Evolutionary conservation across 2,329 filamentous ascomycete genomes (phyloP).

Genomic region (Cercospora brassicicola): DNA sequence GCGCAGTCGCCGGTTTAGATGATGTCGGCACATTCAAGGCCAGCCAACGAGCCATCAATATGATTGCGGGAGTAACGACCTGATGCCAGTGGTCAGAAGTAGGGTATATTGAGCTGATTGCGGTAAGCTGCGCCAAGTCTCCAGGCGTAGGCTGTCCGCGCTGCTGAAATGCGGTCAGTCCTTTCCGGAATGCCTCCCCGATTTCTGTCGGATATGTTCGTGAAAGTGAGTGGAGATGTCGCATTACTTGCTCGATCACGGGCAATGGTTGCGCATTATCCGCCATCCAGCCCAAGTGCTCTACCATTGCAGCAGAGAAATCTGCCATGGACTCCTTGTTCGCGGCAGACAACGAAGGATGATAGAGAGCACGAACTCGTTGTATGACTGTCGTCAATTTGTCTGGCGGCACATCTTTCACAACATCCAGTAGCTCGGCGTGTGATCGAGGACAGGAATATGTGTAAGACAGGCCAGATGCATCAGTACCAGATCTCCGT

Average conservation of each 20-base stretch:
- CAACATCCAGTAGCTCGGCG: slow-evolving; percentile 67
- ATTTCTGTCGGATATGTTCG: slow-evolving; percentile 81
- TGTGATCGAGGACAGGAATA: slow-evolving; percentile 82
- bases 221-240: slow-evolving; percentile 89
- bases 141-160: slow-evolving; percentile 60
- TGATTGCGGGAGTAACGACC: slow-evolving; percentile 84
- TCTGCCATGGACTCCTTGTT: slow-evolving; percentile 81
- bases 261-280: slow-evolving; percentile 57
- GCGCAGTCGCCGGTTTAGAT: slow-evolving; percentile 63
- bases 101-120: slow-evolving; percentile 80
- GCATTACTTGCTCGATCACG: slow-evolving; percentile 74
- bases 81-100: slow-evolving; percentile 98
- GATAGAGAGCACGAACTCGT: slow-evolving; percentile 86
- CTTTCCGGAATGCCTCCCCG: slow-evolving; percentile 72
- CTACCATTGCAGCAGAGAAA: slow-evolving; percentile 66
- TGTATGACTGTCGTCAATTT: slow-evolving; percentile 79
- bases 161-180: slow-evolving; percentile 60
- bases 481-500: slow-evolving; percentile 43
- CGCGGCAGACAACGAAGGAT: slow-evolving; percentile 77
- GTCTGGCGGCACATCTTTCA: slow-evolving; percentile 60
- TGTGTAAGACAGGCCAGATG: slow-evolving; percentile 66
- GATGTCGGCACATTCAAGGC: slow-evolving; percentile 67
- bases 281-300: slow-evolving; percentile 62
- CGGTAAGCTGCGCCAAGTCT: slow-evolving; percentile 80
- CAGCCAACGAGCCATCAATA: slow-evolving; percentile 80